phyloP scores from a whole-genome alignment of 768 basidiomycete species.

The Mycena galericulata region DNA sequence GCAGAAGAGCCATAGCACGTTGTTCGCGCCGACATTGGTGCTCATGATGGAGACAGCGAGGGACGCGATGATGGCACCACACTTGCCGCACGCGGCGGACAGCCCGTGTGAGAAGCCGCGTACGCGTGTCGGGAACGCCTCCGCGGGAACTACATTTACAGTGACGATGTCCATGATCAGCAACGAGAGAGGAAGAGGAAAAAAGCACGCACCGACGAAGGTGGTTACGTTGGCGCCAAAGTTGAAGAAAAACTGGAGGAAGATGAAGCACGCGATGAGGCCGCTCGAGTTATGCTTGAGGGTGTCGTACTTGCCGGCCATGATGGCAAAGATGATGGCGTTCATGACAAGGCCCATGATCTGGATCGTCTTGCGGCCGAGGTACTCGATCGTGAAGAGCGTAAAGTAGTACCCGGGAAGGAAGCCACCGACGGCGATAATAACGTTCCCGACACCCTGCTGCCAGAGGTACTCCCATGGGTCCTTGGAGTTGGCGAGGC shows the following conservation, averaged over 20 bases:
- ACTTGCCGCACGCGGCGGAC: constrained; percentile 71
- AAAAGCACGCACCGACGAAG: constrained; percentile 51
- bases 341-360: constrained; percentile 29
- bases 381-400: constrained; percentile 30
- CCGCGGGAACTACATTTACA: constrained; percentile 69
- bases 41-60: constrained; percentile 33
- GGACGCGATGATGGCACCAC: constrained; percentile 69
- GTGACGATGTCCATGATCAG: background rate
- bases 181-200: background rate
- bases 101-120: constrained; percentile 75
- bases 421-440: constrained; percentile 30
- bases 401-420: constrained; percentile 29
- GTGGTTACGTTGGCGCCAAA: constrained; percentile 74
- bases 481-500: constrained; percentile 30
- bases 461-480: constrained; percentile 34
- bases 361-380: constrained; percentile 29
- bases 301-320: constrained; percentile 27
- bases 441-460: constrained; percentile 32
- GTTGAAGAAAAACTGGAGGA: constrained; percentile 70
- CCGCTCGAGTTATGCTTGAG: constrained; percentile 19
- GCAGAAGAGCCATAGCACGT: constrained; percentile 26
- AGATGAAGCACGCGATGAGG: constrained; percentile 32
- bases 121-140: constrained; percentile 76
- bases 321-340: constrained; percentile 23
- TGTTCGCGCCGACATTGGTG: constrained; percentile 28